A percentile compares a stretch with the other conserved stretches of the same genome.
phyloP scores from a whole-genome alignment of 2,329 filamentous ascomycete species.

The Colletotrichum limetticola region DNA sequence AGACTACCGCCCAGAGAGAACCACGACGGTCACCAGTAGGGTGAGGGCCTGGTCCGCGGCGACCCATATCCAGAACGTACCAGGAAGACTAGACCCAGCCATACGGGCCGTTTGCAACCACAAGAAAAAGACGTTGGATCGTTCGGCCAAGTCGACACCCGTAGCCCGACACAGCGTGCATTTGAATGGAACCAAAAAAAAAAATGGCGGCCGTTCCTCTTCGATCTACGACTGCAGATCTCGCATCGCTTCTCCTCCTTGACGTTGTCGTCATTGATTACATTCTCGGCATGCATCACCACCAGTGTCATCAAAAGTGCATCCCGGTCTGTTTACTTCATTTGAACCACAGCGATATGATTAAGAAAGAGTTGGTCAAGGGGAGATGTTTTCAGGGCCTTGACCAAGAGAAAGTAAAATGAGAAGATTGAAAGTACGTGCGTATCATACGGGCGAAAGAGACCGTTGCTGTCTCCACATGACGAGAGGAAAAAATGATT shows the following conservation, averaged over 20 bases:
- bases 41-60: background rate
- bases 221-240: background rate
- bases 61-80: constrained; percentile 1
- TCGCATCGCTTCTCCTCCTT: background rate
- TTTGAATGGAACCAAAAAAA: background rate
- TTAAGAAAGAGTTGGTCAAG: background rate
- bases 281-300: background rate
- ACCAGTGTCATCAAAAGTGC: background rate
- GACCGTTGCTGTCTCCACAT: background rate
- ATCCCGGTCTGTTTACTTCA: background rate
- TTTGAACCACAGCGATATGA: background rate
- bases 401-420: background rate
- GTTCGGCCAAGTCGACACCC: constrained; percentile 12
- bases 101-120: constrained; percentile 21
- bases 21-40: background rate
- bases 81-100: constrained; percentile 16
- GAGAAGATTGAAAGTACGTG: background rate
- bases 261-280: background rate
- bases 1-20: background rate
- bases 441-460: constrained; percentile 3
- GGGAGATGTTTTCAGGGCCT: background rate
- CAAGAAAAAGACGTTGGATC: constrained; percentile 4
- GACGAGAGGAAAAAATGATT: background rate
- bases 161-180: background rate
- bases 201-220: background rate